Evolutionary conservation across 2,329 filamentous ascomycete species (phyloP).

Genomic region (Xenoacremonium recifei): DNA sequence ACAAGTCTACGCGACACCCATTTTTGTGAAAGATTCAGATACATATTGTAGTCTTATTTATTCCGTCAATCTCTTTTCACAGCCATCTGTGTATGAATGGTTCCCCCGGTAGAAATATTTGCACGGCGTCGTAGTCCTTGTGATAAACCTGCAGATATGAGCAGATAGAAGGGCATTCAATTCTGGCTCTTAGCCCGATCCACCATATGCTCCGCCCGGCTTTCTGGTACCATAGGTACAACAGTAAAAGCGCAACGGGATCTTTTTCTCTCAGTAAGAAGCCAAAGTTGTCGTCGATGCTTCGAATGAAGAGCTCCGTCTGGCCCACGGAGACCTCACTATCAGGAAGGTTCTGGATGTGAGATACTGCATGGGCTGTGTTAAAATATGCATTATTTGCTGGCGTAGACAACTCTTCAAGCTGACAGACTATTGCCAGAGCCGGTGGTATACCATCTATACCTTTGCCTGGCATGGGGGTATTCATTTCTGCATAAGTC

Average conservation of each 20-base stretch:
- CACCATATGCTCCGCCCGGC: slow-evolving; percentile 41
- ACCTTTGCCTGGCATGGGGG: slow-evolving; percentile 29
- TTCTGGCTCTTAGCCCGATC: slow-evolving; percentile 38
- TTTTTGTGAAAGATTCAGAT: no score
- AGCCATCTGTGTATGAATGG: no score
- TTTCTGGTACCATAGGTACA: slow-evolving; percentile 44
- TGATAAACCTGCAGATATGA: slow-evolving; percentile 35
- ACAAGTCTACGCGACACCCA: no score
- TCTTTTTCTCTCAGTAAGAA: slow-evolving; percentile 31
- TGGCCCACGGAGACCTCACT: slow-evolving; percentile 27
- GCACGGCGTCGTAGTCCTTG: slow-evolving; percentile 20
- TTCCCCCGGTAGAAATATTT: slow-evolving; percentile 30
- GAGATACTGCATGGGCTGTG: slow-evolving; percentile 35
- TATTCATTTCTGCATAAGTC: slow-evolving; percentile 35
- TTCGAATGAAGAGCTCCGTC: slow-evolving; percentile 32
- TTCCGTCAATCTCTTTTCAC: no score
- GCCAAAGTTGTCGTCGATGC: slow-evolving; percentile 33
- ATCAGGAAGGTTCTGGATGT: slow-evolving; percentile 28
- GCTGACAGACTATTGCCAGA: slow-evolving; percentile 23
- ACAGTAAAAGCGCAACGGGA: slow-evolving; percentile 36
- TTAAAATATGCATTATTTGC: slow-evolving; percentile 37
- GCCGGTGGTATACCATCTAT: slow-evolving; percentile 22
- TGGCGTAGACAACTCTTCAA: slow-evolving; percentile 30
- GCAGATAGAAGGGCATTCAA: slow-evolving; percentile 42
- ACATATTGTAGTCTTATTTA: no score